Conservation (phyloP, 768 basidiomycete genomes). For the Lactifluus hygrophoroides region DNA sequence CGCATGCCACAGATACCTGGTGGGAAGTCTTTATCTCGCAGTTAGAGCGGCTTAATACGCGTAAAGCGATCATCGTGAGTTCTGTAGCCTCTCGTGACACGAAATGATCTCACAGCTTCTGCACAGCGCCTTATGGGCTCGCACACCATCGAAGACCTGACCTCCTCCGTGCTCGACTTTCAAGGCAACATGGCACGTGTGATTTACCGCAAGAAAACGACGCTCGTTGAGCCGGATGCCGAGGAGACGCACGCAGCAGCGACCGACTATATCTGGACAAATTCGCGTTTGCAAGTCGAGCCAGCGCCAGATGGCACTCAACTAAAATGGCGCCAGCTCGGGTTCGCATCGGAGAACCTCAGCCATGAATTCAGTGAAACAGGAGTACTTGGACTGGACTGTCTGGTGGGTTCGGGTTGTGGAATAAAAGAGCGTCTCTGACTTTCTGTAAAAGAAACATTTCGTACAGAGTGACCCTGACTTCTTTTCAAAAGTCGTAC, state of each 20-base stretch:
- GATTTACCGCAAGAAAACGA: slow-evolving; percentile 72
- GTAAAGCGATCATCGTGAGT: slow-evolving; percentile 75
- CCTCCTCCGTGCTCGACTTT: slow-evolving; percentile 79
- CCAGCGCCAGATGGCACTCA: slow-evolving; percentile 38
- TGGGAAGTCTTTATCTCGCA: slow-evolving; percentile 77
- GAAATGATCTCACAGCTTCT: not conserved
- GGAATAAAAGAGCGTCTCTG: not conserved
- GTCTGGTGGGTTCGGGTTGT: slow-evolving; percentile 43
- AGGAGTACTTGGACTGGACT: slow-evolving; percentile 75
- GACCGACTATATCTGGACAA: slow-evolving; percentile 61
- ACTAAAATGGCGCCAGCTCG: slow-evolving; percentile 69
- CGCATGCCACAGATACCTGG: slow-evolving; percentile 65
- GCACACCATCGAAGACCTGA: slow-evolving; percentile 71
- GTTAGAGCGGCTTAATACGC: slow-evolving; percentile 66
- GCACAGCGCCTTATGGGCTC: slow-evolving; percentile 72
- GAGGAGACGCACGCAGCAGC: slow-evolving; percentile 49
- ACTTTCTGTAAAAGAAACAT: slow-evolving; percentile 37
- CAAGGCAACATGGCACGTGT: slow-evolving; percentile 79
- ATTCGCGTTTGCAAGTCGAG: slow-evolving; percentile 48
- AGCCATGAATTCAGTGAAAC: slow-evolving; percentile 69
- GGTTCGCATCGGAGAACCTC: slow-evolving; percentile 69
- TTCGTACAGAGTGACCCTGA: slow-evolving; percentile 66
- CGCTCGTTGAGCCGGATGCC: slow-evolving; percentile 58
- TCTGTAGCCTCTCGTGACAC: slow-evolving; percentile 4
- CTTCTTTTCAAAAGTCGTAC: slow-evolving; percentile 67